Percentiles rank a stretch among this genome's conserved stretches.
phyloP scores from a whole-genome alignment of 176 grass and related monocot genomes.

The Carex kokanica region DNA sequence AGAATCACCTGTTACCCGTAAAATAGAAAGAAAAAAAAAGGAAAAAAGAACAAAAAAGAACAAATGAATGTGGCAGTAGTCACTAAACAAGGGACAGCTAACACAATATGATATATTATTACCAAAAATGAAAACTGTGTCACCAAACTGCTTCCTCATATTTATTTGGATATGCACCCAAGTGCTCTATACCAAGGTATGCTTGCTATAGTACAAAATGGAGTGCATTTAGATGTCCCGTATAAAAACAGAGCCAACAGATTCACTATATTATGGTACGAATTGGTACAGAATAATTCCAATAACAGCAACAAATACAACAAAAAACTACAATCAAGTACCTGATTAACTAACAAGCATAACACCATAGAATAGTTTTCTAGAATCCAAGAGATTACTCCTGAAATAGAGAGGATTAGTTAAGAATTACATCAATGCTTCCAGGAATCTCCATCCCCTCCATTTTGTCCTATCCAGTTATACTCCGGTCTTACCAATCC shows the following conservation, averaged over 20 bases:
- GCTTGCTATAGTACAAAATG: not conserved
- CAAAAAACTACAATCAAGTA: conserved; percentile 23
- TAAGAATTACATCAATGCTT: conserved; percentile 16
- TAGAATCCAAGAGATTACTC: conserved; percentile 30
- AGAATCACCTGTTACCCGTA: conserved; percentile 56
- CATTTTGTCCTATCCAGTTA: conserved; percentile 12
- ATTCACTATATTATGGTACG: conserved; percentile 12
- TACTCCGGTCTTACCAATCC: conserved; percentile 19
- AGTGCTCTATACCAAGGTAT: not conserved
- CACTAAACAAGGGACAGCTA: conserved; percentile 12
- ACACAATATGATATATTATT: not conserved
- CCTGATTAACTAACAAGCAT: conserved; percentile 26
- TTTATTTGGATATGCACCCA: not conserved
- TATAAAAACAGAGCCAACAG: not conserved
- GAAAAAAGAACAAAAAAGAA: conserved; percentile 17
- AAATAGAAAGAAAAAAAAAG: conserved; percentile 20
- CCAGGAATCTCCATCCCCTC: conserved; percentile 19
- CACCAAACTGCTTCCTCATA: not conserved
- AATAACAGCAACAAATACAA: conserved; percentile 16
- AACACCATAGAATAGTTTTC: conserved; percentile 30
- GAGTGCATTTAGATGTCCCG: not conserved
- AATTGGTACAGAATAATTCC: not conserved
- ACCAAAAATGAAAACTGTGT: not conserved
- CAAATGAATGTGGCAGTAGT: conserved; percentile 34
- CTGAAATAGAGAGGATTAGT: conserved; percentile 18